These are phyloP conservation scores for Rhazya stricta DNA, from an alignment of 257 asterid genomes.

Conservation along the genomic window DNA sequence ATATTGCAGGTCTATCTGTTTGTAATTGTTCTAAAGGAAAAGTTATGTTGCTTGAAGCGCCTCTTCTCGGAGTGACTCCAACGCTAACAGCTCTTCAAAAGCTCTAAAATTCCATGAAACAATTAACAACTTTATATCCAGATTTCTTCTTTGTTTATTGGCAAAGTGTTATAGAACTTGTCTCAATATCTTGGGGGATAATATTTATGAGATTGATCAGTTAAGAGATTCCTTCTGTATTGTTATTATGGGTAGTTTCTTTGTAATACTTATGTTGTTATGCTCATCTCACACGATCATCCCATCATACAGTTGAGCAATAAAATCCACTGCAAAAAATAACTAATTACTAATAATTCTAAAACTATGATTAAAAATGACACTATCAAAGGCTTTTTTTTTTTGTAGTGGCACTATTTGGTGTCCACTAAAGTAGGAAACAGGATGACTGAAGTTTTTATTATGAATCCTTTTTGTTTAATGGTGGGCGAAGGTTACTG, in stretches of 20 bases:
- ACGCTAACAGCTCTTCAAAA: constrained; percentile 65
- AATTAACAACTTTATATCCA: constrained; percentile 77
- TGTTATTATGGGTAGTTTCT: constrained; percentile 83
- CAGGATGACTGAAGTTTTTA: too few species aligned
- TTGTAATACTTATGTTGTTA: not conserved
- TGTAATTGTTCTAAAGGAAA: constrained; percentile 80
- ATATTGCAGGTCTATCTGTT: constrained; percentile 65
- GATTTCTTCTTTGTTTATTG: constrained; percentile 72
- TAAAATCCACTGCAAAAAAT: too few species aligned
- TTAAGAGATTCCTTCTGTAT: constrained; percentile 87
- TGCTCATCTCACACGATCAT: not conserved
- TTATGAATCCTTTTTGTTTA: too few species aligned
- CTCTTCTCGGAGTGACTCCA: constrained; percentile 83
- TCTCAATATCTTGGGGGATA: constrained; percentile 60
- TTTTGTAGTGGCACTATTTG: too few species aligned
- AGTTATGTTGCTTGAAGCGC: constrained; percentile 57
- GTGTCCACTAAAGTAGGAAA: too few species aligned
- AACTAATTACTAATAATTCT: too few species aligned
- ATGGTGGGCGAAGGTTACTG: too few species aligned
- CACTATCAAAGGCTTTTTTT: too few species aligned
- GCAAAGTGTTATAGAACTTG: constrained; percentile 83
- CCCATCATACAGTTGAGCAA: not conserved
- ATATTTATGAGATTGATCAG: constrained; percentile 73
- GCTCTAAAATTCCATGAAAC: constrained; percentile 68
- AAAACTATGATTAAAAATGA: too few species aligned